phyloP scores from a whole-genome alignment of 768 basidiomycete species.

The Russula emetica region DNA sequence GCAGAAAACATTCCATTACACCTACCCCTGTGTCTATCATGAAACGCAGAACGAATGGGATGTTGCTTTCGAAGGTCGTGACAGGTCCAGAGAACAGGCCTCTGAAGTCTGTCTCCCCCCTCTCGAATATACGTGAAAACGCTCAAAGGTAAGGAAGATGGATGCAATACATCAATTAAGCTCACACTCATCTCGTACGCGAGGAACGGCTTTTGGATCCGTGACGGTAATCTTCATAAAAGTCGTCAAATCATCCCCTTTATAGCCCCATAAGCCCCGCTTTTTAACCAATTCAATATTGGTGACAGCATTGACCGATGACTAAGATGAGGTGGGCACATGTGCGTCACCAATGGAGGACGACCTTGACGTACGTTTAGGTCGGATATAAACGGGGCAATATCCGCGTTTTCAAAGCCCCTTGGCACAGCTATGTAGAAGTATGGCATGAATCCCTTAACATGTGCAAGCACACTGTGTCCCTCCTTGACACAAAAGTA shows the following conservation, averaged over 20 bases:
- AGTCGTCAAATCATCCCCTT: slow-evolving; percentile 68
- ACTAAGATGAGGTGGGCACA: slow-evolving; percentile 2
- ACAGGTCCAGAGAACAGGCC: slow-evolving; percentile 45
- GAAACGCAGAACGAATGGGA: slow-evolving; percentile 84
- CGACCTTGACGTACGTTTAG: slow-evolving; percentile 60
- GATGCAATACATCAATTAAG: slow-evolving; percentile 29
- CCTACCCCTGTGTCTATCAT: slow-evolving; percentile 95
- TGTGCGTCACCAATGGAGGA: neutral
- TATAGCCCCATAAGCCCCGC: slow-evolving; percentile 83
- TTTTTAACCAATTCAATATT: slow-evolving; percentile 57
- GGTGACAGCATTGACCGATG: slow-evolving; percentile 38
- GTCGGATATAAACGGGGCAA: slow-evolving; percentile 56
- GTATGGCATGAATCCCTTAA: slow-evolving; percentile 84
- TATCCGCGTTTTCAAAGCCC: slow-evolving; percentile 69
- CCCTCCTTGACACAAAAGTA: slow-evolving; percentile 50
- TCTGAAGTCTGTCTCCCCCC: slow-evolving; percentile 49
- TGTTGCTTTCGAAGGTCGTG: slow-evolving; percentile 90
- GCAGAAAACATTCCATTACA: neutral
- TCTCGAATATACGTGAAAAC: slow-evolving; percentile 47
- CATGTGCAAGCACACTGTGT: slow-evolving; percentile 81
- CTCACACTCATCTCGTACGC: slow-evolving; percentile 80
- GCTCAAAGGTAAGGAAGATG: slow-evolving; percentile 15
- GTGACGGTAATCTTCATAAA: slow-evolving; percentile 82
- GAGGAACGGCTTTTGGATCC: slow-evolving; percentile 74
- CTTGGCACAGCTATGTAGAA: slow-evolving; percentile 88